Evolutionary conservation across 2,329 filamentous ascomycete genomes (phyloP).

Genomic region (Fusarium falciforme): DNA sequence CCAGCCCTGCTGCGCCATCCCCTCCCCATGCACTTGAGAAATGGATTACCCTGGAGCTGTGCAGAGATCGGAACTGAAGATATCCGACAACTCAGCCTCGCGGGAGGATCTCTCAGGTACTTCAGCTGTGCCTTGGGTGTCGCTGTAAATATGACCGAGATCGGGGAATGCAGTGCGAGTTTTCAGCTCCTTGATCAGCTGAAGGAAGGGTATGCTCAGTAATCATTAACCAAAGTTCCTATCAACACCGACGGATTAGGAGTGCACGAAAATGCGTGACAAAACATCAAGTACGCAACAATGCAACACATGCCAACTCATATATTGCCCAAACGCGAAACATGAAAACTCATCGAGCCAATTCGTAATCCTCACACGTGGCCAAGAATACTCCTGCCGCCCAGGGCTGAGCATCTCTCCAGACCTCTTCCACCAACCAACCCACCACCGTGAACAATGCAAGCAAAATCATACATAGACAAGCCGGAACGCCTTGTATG

Average conservation of each 20-base stretch:
- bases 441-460: background rate
- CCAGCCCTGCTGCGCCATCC: slow-evolving; percentile 8
- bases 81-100: slow-evolving; percentile 1
- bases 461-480: slow-evolving; percentile 23
- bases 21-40: background rate
- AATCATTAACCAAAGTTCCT: background rate
- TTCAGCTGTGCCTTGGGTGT: background rate
- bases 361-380: background rate
- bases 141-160: background rate
- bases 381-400: background rate
- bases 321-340: background rate
- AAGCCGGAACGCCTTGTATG: slow-evolving; percentile 43
- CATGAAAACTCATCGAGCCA: background rate
- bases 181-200: background rate
- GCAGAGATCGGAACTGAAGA: background rate
- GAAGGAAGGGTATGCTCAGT: background rate
- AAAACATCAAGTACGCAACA: background rate
- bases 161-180: background rate
- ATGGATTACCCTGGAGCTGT: slow-evolving; percentile 12
- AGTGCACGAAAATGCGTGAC: background rate
- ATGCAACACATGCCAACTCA: background rate
- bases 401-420: background rate
- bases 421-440: background rate
- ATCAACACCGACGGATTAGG: background rate
- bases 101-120: background rate